Conservation (phyloP, 2,329 filamentous ascomycete genomes). For the Fonsecaea erecta region DNA sequence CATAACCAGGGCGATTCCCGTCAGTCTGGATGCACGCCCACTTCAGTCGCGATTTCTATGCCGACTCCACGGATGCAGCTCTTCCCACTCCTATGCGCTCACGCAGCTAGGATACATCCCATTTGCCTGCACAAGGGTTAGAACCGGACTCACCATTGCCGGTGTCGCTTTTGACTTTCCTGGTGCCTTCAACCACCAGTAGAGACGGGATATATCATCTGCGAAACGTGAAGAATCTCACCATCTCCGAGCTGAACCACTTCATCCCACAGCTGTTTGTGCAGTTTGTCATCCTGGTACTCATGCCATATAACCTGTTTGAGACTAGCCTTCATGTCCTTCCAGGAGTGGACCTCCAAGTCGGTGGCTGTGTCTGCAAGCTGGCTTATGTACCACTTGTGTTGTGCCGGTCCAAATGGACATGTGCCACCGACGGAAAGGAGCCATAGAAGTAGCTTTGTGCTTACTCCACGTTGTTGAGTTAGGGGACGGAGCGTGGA, state of each 20-base stretch:
- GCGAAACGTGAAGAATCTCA: background rate
- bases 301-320: slow-evolving; percentile 21
- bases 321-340: slow-evolving; percentile 11
- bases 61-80: background rate
- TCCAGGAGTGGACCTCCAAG: slow-evolving; percentile 13
- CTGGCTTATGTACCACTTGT: slow-evolving; percentile 14
- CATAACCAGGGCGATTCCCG: background rate
- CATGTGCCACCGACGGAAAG: slow-evolving; percentile 18
- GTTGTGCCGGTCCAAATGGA: slow-evolving; percentile 13
- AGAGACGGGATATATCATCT: slow-evolving; percentile 10
- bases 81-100: background rate
- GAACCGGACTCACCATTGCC: background rate
- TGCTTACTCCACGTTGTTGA: slow-evolving; percentile 61
- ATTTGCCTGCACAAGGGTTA: background rate
- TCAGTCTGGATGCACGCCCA: background rate
- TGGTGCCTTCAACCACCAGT: background rate
- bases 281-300: slow-evolving; percentile 17
- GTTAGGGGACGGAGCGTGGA: slow-evolving; percentile 5
- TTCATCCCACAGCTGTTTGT: slow-evolving; percentile 14
- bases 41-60: background rate
- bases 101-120: background rate
- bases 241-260: slow-evolving; percentile 2
- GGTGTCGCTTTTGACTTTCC: background rate
- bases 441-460: slow-evolving; percentile 69
- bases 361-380: slow-evolving; percentile 13